Evolutionary conservation across 2,329 filamentous ascomycete genomes (phyloP).

Genomic region (Talaromyces sp.): DNA sequence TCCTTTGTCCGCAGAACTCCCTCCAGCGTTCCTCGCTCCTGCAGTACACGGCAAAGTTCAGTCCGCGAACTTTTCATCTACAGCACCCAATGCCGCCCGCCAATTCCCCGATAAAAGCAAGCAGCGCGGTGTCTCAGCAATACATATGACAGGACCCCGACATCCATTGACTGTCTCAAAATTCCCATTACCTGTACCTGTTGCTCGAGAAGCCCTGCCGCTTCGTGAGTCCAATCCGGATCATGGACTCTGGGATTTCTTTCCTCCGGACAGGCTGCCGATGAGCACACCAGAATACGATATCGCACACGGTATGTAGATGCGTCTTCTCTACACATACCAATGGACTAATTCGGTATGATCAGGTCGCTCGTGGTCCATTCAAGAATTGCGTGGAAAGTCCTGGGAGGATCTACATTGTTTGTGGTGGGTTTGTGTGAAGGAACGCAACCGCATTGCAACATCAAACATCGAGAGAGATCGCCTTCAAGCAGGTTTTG

Average conservation of each 20-base stretch:
- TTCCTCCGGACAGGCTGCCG: conserved; percentile 66
- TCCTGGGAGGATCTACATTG: conserved; percentile 90
- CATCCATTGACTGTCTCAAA: conserved; percentile 71
- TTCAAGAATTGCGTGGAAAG: conserved; percentile 81
- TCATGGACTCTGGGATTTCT: conserved; percentile 93
- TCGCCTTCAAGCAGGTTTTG: conserved; percentile 68
- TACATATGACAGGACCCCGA: conserved; percentile 72
- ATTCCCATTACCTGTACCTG: conserved; percentile 69
- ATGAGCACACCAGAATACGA: conserved; percentile 70
- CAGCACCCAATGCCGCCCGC: conserved; percentile 45
- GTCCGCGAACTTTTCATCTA: conserved; percentile 51
- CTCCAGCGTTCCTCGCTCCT: conserved; percentile 46
- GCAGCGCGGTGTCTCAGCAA: conserved; percentile 74
- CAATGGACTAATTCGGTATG: neutral
- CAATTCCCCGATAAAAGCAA: conserved; percentile 71
- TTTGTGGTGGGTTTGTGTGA: conserved; percentile 91
- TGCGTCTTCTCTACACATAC: conserved; percentile 18
- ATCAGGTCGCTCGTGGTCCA: conserved; percentile 72
- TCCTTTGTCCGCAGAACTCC: conserved; percentile 36
- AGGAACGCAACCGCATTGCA: conserved; percentile 84
- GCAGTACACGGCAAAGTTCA: conserved; percentile 35
- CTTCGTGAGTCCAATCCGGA: conserved; percentile 59
- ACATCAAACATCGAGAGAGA: conserved; percentile 70
- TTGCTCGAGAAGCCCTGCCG: conserved; percentile 52
- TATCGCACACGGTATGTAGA: conserved; percentile 59